Conservation (phyloP, 768 basidiomycete genomes). For the Lactarius evosmus region DNA sequence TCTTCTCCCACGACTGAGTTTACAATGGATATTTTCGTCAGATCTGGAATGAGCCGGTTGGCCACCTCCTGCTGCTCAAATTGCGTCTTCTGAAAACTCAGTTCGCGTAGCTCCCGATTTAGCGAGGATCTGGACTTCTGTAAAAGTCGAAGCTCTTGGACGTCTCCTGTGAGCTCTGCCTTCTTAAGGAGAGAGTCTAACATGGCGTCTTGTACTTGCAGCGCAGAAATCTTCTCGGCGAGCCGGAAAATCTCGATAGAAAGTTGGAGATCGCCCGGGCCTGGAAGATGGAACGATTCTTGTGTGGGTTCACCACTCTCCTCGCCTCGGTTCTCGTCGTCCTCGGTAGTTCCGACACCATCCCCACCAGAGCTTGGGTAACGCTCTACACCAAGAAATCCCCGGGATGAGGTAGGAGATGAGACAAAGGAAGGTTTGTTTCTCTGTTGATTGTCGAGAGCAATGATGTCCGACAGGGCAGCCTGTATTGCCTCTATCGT, state of each 20-base stretch:
- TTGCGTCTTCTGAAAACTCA: slow-evolving; percentile 86
- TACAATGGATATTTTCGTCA: slow-evolving; percentile 82
- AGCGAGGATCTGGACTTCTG: slow-evolving; percentile 79
- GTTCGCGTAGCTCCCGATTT: slow-evolving; percentile 75
- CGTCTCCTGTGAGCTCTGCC: slow-evolving; percentile 90
- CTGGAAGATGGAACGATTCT: slow-evolving; percentile 69
- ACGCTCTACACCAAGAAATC: not conserved
- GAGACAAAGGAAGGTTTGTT: slow-evolving; percentile 22
- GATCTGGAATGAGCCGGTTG: slow-evolving; percentile 77
- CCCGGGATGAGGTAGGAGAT: slow-evolving; percentile 5
- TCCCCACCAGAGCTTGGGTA: slow-evolving; percentile 28
- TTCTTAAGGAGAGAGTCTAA: slow-evolving; percentile 88
- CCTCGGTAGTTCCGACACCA: slow-evolving; percentile 45
- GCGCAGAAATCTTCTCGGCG: slow-evolving; percentile 65
- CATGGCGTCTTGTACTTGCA: slow-evolving; percentile 78
- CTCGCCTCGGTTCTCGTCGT: slow-evolving; percentile 41
- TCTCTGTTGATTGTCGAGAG: slow-evolving; percentile 61
- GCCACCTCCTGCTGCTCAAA: slow-evolving; percentile 94
- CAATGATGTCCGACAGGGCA: slow-evolving; percentile 94
- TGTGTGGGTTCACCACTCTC: slow-evolving; percentile 42
- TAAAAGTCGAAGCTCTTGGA: slow-evolving; percentile 79
- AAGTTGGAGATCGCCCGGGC: slow-evolving; percentile 86
- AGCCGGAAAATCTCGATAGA: slow-evolving; percentile 83
- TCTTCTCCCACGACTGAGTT: slow-evolving; percentile 81
- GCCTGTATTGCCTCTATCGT: slow-evolving; percentile 97